Evolutionary conservation across 2,329 filamentous ascomycete genomes (phyloP).

Genomic region (Huntiella omanensis): DNA sequence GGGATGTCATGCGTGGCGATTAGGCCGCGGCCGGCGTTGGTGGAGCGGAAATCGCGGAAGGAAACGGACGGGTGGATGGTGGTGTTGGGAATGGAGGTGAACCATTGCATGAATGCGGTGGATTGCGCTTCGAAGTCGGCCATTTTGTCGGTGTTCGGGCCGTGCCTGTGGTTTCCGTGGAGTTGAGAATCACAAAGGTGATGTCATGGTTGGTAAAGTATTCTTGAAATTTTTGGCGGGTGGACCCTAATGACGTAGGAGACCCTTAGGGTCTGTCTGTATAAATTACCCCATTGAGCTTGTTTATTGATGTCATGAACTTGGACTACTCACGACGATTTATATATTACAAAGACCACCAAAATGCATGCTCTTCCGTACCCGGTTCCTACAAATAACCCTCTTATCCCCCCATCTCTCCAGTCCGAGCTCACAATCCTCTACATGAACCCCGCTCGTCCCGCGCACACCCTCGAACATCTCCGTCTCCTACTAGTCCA

Average conservation of each 20-base stretch:
- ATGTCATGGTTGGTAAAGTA: too few species aligned
- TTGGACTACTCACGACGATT: too few species aligned
- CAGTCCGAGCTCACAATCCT: not conserved
- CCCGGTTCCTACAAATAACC: not conserved
- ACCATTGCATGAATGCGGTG: conserved; percentile 33
- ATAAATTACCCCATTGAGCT: too few species aligned
- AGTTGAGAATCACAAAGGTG: too few species aligned
- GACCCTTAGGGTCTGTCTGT: too few species aligned
- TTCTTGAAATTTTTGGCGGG: too few species aligned
- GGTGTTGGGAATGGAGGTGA: conserved; percentile 30
- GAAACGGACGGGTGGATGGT: conserved; percentile 33
- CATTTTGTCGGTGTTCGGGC: conserved; percentile 14
- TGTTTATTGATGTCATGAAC: too few species aligned
- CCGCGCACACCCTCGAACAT: conserved; percentile 8
- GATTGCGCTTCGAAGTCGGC: conserved; percentile 25
- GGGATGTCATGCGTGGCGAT: conserved; percentile 53
- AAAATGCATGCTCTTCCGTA: too few species aligned
- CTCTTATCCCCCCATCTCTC: conserved; percentile 1
- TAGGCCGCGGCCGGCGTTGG: conserved; percentile 35
- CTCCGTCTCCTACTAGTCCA: conserved; percentile 4
- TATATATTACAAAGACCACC: too few species aligned
- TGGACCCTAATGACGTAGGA: too few species aligned
- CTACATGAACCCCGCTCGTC: conserved; percentile 4
- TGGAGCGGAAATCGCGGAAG: conserved; percentile 31
- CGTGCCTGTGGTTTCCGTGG: too few species aligned